Evolutionary conservation across 371 early-diverging fungal genomes (phyloP), one percentile per base, ranked within the genome.

Genomic region (Rhizopus microsporus): DNA sequence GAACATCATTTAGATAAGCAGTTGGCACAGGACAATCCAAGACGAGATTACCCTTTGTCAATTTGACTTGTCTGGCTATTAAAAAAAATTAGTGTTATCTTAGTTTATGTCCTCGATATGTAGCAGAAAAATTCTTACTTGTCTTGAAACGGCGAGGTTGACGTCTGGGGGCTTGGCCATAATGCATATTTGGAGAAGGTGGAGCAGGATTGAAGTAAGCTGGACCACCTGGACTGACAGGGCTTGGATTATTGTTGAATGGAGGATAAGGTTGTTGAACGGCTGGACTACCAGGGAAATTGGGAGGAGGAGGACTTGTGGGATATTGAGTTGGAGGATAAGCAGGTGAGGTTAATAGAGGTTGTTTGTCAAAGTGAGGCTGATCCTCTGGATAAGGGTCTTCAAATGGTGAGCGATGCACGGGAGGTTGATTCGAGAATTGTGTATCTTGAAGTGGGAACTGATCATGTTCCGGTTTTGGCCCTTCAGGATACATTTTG

Each of bases 11-110:
- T 38, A 91, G 57, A 34, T 89, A 78, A 23, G 83, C 75, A 2
- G 75, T 71, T 5, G 92, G 90, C 10, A 91, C 88, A 9, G 88
- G 90, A 67, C 89, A 87, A 65, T 92, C 90, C 30, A 92, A 60
- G 3, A 92, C 87, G 60, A 92, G 66, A 68, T 91, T 90, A 43
- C 92, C 92, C 5, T 87, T 65, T 5, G 85, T 87, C 54, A 92
- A 67, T 62, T 83, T 83, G 13, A 91, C 89, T 62, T 71, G 71
- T 55, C 67, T 72, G 31, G 73, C 81, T 64, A 65, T 75, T 37
- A 29, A 6, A 34, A 38, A 35, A 48, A 42, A 12, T 23, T 23
- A 23, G 0, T 23, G 35, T 63, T 46, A 31, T 5, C 13, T 5
- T 16, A 13, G 30, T 58, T 29, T 32, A 44, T 46, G 2, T 23